A percentile compares a stretch with the other conserved stretches of the same genome.
phyloP scores from a whole-genome alignment of 176 grass and related monocot species.

The Alopecurus myosuroides region DNA sequence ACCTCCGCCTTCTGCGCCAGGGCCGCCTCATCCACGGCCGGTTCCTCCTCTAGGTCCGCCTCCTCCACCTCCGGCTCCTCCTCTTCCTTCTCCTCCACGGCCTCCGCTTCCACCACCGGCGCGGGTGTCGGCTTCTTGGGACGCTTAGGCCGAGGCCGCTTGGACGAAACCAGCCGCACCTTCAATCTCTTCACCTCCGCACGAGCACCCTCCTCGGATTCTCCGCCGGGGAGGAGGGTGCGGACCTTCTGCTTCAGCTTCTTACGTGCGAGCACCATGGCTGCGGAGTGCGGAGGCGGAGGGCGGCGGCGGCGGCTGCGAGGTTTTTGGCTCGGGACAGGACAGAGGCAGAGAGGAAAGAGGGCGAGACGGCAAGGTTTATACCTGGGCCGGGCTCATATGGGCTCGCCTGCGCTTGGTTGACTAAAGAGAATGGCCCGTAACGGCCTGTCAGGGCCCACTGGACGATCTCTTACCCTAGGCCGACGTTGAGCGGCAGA shows the following conservation, averaged over 20 bases:
- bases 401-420: too few relatives aligned
- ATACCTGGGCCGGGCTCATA: not conserved
- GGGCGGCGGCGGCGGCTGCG: not conserved
- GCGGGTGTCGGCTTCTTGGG: slow-evolving; percentile 16
- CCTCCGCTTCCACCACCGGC: not conserved
- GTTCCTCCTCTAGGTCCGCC: not conserved
- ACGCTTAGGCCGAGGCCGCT: slow-evolving; percentile 41
- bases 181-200: slow-evolving; percentile 27
- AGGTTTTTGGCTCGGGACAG: not conserved
- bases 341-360: not conserved
- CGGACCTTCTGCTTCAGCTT: slow-evolving; percentile 77
- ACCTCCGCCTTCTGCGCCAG: not conserved
- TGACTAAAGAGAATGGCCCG: not conserved
- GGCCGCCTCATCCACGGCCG: not conserved
- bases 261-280: slow-evolving; percentile 83
- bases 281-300: not conserved
- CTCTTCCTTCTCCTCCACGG: not conserved
- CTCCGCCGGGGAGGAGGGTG: slow-evolving; percentile 13
- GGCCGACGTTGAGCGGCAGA: not conserved
- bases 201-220: not conserved
- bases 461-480: not conserved
- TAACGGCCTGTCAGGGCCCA: not conserved
- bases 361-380: not conserved
- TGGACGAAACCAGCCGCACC: slow-evolving; percentile 52
- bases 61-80: not conserved